phyloP scores from a whole-genome alignment of 768 basidiomycete genomes.

The Hericium rajendrae region DNA sequence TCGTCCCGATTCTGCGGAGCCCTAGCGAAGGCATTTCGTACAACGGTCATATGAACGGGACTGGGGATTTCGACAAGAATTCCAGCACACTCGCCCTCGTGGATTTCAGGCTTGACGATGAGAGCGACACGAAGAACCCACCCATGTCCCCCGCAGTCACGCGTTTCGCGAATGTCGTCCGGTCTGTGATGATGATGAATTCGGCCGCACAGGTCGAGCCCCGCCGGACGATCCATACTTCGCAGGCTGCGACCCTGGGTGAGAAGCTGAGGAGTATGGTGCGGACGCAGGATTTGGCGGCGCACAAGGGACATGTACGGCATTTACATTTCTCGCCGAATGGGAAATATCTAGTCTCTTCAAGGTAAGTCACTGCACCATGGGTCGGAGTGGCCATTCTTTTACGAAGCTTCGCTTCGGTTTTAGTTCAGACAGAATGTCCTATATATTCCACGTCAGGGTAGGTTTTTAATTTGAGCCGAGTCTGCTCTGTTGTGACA shows the following conservation, averaged over 20 bases:
- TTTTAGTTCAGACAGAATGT: slow-evolving; percentile 63
- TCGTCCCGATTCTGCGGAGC: not conserved
- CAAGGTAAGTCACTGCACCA: slow-evolving; percentile 34
- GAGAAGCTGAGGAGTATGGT: slow-evolving; percentile 48
- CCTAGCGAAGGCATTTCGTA: slow-evolving; percentile 4
- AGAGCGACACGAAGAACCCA: not conserved
- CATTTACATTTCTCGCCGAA: slow-evolving; percentile 73
- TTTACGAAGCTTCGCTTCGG: not conserved
- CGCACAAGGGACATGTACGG: slow-evolving; percentile 58
- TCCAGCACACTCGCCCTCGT: slow-evolving; percentile 5
- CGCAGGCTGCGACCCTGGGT: slow-evolving; percentile 46
- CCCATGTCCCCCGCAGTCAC: slow-evolving; percentile 17
- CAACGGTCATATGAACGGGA: slow-evolving; percentile 9
- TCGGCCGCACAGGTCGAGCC: slow-evolving; percentile 21
- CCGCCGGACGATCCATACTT: slow-evolving; percentile 19
- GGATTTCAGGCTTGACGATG: slow-evolving; percentile 11
- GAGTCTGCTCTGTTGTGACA: not conserved
- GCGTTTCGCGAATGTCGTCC: slow-evolving; percentile 34
- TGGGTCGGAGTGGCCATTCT: not conserved
- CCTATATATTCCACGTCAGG: slow-evolving; percentile 56
- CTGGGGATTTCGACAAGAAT: slow-evolving; percentile 13
- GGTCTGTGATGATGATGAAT: slow-evolving; percentile 36
- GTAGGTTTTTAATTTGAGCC: slow-evolving; percentile 26
- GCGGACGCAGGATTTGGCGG: slow-evolving; percentile 49
- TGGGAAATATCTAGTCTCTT: slow-evolving; percentile 65